These are phyloP conservation scores for Sambucus nigra DNA, from an alignment of 129 eudicot species.

Conservation along the genomic window DNA sequence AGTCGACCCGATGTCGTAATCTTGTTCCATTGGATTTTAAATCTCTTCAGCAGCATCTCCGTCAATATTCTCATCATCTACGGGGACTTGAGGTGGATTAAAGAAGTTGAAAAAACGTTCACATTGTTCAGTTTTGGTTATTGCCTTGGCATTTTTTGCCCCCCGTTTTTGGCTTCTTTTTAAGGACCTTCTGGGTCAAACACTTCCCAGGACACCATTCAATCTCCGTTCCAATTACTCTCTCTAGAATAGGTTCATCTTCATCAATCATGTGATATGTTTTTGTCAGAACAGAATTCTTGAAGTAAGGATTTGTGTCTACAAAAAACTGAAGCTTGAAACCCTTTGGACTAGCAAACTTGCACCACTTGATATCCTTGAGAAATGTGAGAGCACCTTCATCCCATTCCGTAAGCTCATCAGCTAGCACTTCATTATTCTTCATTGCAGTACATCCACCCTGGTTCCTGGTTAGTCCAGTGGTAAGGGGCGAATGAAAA, in stretches of 20 bases:
- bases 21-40: slow-evolving; percentile 81
- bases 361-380: slow-evolving; percentile 79
- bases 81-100: slow-evolving; percentile 81
- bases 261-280: slow-evolving; percentile 95
- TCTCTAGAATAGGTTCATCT: slow-evolving; percentile 88
- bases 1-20: slow-evolving; percentile 90
- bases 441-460: slow-evolving; percentile 92
- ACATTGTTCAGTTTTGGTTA: slow-evolving; percentile 76
- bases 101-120: slow-evolving; percentile 95
- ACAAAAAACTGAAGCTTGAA: slow-evolving; percentile 82
- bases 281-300: slow-evolving; percentile 61
- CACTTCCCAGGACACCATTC: slow-evolving; percentile 92
- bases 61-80: slow-evolving; percentile 67
- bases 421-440: slow-evolving; percentile 71
- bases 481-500: too few relatives aligned
- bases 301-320: slow-evolving; percentile 79
- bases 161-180: slow-evolving; percentile 89
- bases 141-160: slow-evolving; percentile 61
- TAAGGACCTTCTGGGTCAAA: slow-evolving; percentile 73
- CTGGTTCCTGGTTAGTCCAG: too few relatives aligned
- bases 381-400: slow-evolving; percentile 88
- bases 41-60: slow-evolving; percentile 76
- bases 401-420: slow-evolving; percentile 63
- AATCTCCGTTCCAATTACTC: slow-evolving; percentile 90
- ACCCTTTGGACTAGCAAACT: slow-evolving; percentile 66